A percentile compares a stretch with the other conserved stretches of the same genome.
These are phyloP conservation scores for Cryphonectria parasitica DNA, from an alignment of 2,329 filamentous ascomycete genomes.

Conservation along the genomic window DNA sequence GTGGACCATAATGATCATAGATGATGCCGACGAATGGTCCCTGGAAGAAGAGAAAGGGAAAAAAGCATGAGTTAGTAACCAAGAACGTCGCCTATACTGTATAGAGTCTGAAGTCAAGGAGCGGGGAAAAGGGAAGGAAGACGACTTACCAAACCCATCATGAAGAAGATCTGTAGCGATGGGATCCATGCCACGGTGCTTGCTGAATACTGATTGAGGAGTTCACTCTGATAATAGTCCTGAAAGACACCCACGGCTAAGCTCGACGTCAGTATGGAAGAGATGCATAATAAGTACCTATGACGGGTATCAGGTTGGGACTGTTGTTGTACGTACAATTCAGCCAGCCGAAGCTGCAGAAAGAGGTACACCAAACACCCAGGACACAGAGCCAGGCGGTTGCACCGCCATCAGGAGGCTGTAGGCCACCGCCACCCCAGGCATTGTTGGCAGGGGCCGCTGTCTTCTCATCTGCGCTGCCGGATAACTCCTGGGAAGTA, in stretches of 20 bases:
- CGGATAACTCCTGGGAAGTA: not conserved
- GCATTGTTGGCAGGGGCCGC: not conserved
- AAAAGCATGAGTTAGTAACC: slow-evolving; percentile 27
- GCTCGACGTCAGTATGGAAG: not conserved
- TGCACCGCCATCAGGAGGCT: slow-evolving; percentile 31
- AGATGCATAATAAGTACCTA: not conserved
- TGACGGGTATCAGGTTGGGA: too few relatives aligned
- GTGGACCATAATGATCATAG: slow-evolving; percentile 61
- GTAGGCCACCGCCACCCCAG: not conserved
- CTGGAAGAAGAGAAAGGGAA: slow-evolving; percentile 25
- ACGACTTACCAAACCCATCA: slow-evolving; percentile 18
- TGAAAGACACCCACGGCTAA: slow-evolving; percentile 48
- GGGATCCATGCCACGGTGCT: slow-evolving; percentile 57
- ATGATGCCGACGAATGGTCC: slow-evolving; percentile 60
- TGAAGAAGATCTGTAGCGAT: slow-evolving; percentile 47
- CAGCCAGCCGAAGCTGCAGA: slow-evolving; percentile 33
- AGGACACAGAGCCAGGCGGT: slow-evolving; percentile 34
- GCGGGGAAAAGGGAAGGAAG: not conserved
- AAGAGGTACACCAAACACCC: slow-evolving; percentile 32
- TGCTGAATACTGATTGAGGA: slow-evolving; percentile 46
- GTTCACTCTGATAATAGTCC: slow-evolving; percentile 50
- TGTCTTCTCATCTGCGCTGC: not conserved
- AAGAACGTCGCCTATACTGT: not conserved
- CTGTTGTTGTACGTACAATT: slow-evolving; percentile 23
- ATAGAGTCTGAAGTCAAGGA: not conserved